These are phyloP conservation scores for Fraxinus paxiana DNA, from an alignment of 305 asterid genomes.

Conservation along the genomic window DNA sequence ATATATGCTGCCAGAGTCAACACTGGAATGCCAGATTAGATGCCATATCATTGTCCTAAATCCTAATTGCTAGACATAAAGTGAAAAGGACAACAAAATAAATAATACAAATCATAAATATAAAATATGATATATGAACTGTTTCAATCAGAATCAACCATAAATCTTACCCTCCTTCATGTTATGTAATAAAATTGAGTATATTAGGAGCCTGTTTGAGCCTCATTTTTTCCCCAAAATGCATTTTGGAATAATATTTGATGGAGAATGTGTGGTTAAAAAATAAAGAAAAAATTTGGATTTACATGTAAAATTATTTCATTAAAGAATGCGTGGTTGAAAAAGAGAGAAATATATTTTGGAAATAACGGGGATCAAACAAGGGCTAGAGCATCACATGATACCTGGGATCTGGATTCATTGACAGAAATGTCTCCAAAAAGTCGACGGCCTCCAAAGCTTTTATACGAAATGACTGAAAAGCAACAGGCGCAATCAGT, in stretches of 20 bases:
- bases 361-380: not conserved
- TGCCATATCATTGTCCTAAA: not conserved
- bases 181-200: not conserved
- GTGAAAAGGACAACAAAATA: not conserved
- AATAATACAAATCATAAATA: not conserved
- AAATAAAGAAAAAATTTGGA: no score
- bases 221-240: not conserved
- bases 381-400: not conserved
- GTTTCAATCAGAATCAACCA: not conserved
- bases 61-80: not conserved
- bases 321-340: no score
- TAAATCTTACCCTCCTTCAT: not conserved
- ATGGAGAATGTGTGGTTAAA: no score
- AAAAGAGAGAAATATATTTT: no score
- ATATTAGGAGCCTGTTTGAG: not conserved
- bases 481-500: slow-evolving; percentile 22
- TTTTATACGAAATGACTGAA: slow-evolving; percentile 56
- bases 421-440: slow-evolving; percentile 66
- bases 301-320: no score
- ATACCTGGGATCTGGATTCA: slow-evolving; percentile 82
- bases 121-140: not conserved
- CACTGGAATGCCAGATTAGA: not conserved
- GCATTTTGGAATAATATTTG: not conserved
- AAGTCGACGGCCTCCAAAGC: slow-evolving; percentile 64
- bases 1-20: not conserved